Base-by-base conservation (phyloP, 1,139 yeast genomes). In the Nakaseomyces kungkrabaensis region DNA sequence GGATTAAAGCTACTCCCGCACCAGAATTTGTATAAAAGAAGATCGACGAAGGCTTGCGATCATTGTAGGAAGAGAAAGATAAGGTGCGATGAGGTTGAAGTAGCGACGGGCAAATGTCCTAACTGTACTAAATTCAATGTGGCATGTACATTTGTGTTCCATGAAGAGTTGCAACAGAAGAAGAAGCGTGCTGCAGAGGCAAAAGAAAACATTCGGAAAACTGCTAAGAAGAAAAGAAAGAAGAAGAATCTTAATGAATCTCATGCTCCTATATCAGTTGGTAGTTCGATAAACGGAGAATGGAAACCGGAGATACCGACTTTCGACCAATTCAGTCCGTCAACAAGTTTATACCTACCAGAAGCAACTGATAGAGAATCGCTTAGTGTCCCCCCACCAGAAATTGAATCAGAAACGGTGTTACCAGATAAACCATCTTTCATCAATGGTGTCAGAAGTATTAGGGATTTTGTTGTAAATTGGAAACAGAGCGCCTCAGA, bases 31-130 rank as follows among this genome's bases (percentile, higher is more conserved):
- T 41, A 41, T 29, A 48, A 40, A 26, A 59, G 54, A 48, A 58
- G 72, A 46, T 68, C 63, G 17, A 52, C 66, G n/a, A 59, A 59
- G 48, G 72, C 72, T 13, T 68, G 72, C 54, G 64, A 66, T 46
- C 65, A 63, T 48, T 68, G 71, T 53, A 61, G 71, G 48, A 64
- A 56, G 45, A 59, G 69, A 41, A 68, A 68, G 50, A 62, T 67
- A 40, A 66, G 66, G 51, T 68, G 71, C 54, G 66, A 62, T 42
- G 60, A 63, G 4, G 46, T 61, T 6, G 52, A 60, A 46, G 53
- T 56, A 4, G 37, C 45, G 6, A 52, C 56, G 1, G 53, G 54
- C 5, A 60, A 57, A 52, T 63, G 67, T 51, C 47, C 56, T 17
- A 62, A 61, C 50, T 62, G 66, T 54, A 50, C 50, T n/a, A 63